Percentiles rank a stretch among this genome's conserved stretches.
Conservation (phyloP, 768 basidiomycete genomes). For the Leccinum rimulosum region DNA sequence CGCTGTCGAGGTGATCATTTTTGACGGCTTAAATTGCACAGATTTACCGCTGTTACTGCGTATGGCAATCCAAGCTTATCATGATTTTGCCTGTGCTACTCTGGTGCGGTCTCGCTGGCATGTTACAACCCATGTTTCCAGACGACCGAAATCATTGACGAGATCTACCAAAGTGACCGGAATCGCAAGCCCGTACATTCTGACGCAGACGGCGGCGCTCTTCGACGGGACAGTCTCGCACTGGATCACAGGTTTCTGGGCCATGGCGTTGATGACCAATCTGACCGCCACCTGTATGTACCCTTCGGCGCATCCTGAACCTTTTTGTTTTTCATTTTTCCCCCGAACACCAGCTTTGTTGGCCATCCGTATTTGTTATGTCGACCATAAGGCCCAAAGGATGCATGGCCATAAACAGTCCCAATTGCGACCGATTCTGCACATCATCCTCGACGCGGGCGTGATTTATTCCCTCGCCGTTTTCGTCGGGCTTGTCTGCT, state of each 20-base stretch:
- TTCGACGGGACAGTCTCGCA: not conserved
- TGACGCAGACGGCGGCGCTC: not conserved
- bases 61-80: too few species aligned
- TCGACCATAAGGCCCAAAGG: not conserved
- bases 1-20: not conserved
- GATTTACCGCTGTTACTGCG: too few species aligned
- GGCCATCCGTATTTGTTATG: not conserved
- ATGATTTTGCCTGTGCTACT: not conserved
- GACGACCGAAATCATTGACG: not conserved
- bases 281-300: not conserved
- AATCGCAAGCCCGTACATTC: constrained; percentile 11
- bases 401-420: not conserved
- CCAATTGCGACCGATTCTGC: not conserved
- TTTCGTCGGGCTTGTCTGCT: not conserved
- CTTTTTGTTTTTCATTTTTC: too few species aligned
- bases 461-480: not conserved
- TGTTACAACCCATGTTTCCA: not conserved
- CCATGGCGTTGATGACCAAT: constrained; percentile 1
- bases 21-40: not conserved
- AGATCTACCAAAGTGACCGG: constrained; percentile 11
- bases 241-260: constrained; percentile 3
- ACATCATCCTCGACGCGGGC: constrained; percentile 4
- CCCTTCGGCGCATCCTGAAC: not conserved
- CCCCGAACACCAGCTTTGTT: not conserved
- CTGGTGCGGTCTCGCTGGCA: not conserved